Evolutionary conservation across 306 rosid species (phyloP), one percentile per base, ranked within the genome.

Genomic region (Vigna nakashimae): DNA sequence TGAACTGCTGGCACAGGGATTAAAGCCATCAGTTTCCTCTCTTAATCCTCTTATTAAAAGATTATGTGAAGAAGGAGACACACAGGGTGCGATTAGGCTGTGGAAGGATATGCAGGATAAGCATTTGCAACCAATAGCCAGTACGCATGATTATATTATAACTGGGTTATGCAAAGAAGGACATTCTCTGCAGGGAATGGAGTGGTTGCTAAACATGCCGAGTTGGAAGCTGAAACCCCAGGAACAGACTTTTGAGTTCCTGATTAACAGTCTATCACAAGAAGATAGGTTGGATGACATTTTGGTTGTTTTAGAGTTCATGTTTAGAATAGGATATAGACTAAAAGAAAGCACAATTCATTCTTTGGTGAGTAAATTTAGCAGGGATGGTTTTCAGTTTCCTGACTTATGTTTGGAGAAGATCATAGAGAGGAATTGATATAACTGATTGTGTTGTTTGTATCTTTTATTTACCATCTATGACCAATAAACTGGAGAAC

Each of bases 311-410:
- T 75, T 90, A 84, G 93, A 82, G 69, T 67, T 79, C 49, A 83
- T 90, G 98, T 71, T 87, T 69, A 87, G 83, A 73, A 68, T 72
- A 55, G 91, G 93, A 64, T 89, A 93, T 89, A 48, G 26, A 40
- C 89, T 89, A 9, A 30, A 83, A 70, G 17, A 77, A 68, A 69
- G 65, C 42, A 26, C 64, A 43, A 82, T 65, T 69, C 24, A 71
- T 68, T 75, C 87, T 75, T 56, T 88, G 80, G 89, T 89, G 62
- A 50, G 73, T 13, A 85, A 78, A 69, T 80, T 93, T 51, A 69
- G 82, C 81, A 45, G 42, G 43, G 72, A 64, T 73, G 74, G 75
- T 71, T 59, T 72, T 59, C 71, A 65, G 76, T 76, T 72, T 80
- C 84, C 77, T 71, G 75, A 49, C 69, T 59, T 81, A 28, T 45